Percentiles rank a stretch among this genome's conserved stretches.
Conservation (phyloP, 352 stramenopile genomes). For the Pythium brachiatum region DNA sequence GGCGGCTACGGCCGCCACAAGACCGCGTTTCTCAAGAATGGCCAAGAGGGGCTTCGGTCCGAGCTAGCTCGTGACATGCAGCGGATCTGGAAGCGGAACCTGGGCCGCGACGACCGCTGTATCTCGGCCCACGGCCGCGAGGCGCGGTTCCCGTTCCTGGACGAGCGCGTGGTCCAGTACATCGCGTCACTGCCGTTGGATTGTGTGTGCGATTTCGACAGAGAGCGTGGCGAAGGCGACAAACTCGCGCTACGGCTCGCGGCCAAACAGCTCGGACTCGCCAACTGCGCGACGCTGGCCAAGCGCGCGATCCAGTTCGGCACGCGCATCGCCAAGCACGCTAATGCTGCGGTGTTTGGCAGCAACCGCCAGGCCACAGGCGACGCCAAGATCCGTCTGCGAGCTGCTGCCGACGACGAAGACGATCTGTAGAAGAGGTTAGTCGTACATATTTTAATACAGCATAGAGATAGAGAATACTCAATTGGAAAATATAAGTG, state of each 20-base stretch:
- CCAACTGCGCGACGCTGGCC: constrained; percentile 58
- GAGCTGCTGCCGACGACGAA: constrained; percentile 3
- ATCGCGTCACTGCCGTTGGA: constrained; percentile 64
- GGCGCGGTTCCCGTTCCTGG: constrained; percentile 94
- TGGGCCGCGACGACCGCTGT: constrained; percentile 94
- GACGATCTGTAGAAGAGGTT: constrained; percentile 8
- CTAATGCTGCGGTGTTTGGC: constrained; percentile 42
- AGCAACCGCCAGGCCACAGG: constrained; percentile 57
- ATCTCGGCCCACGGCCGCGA: constrained; percentile 92
- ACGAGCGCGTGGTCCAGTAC: constrained; percentile 88
- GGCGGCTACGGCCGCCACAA: constrained; percentile 94
- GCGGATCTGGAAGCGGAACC: constrained; percentile 94
- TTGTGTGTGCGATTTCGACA: constrained; percentile 76
- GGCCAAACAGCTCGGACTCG: constrained; percentile 62
- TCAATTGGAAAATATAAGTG: not conserved
- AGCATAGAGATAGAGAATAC: too few species aligned
- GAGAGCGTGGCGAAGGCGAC: constrained; percentile 83
- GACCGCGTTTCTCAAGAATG: constrained; percentile 70
- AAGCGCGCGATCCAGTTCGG: constrained; percentile 97
- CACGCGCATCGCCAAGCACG: constrained; percentile 78
- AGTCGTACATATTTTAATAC: not conserved
- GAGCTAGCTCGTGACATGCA: constrained; percentile 89
- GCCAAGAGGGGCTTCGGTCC: constrained; percentile 47
- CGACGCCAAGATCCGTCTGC: constrained; percentile 21
- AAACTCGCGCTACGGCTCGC: constrained; percentile 90